Percentiles rank a stretch among this genome's conserved stretches.
These are phyloP conservation scores for Alternaria gansuensis DNA, from an alignment of 2,329 filamentous ascomycete genomes.

Conservation along the genomic window DNA sequence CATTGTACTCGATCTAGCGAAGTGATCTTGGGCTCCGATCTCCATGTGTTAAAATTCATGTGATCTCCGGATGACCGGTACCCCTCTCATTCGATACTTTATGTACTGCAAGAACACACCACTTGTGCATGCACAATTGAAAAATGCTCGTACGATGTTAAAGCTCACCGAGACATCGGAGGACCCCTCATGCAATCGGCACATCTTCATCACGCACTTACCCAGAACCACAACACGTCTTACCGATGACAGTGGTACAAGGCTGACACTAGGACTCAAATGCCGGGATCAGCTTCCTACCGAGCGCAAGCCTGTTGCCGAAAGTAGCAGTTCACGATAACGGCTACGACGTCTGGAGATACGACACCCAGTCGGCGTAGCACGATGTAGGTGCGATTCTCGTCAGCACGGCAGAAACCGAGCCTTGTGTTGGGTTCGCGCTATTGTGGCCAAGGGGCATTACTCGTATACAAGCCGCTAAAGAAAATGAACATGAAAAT, in stretches of 20 bases:
- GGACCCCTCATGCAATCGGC: slow-evolving; percentile 11
- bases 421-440: slow-evolving; percentile 13
- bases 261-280: slow-evolving; percentile 21
- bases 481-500: slow-evolving; percentile 1
- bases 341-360: slow-evolving; percentile 10
- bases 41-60: slow-evolving; percentile 5
- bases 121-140: slow-evolving; percentile 10
- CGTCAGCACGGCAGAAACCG: slow-evolving; percentile 9
- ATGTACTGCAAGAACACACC: slow-evolving; percentile 1
- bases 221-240: slow-evolving; percentile 6
- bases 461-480: slow-evolving; percentile 10
- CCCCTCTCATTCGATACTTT: slow-evolving; percentile 2
- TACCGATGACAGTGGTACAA: slow-evolving; percentile 13
- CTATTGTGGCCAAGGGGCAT: slow-evolving; percentile 13
- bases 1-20: slow-evolving; percentile 1
- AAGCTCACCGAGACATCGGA: not conserved
- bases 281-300: slow-evolving; percentile 21
- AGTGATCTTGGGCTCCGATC: not conserved
- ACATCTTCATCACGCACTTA: slow-evolving; percentile 13
- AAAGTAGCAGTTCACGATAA: slow-evolving; percentile 35
- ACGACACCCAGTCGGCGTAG: slow-evolving; percentile 21
- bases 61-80: not conserved
- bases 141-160: slow-evolving; percentile 2
- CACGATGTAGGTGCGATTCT: slow-evolving; percentile 36
- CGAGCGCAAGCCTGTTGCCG: slow-evolving; percentile 19